Evolutionary conservation across 805 yeast genomes (phyloP), one percentile per base, ranked within the genome.

Genomic region (Ogataea minuta): DNA sequence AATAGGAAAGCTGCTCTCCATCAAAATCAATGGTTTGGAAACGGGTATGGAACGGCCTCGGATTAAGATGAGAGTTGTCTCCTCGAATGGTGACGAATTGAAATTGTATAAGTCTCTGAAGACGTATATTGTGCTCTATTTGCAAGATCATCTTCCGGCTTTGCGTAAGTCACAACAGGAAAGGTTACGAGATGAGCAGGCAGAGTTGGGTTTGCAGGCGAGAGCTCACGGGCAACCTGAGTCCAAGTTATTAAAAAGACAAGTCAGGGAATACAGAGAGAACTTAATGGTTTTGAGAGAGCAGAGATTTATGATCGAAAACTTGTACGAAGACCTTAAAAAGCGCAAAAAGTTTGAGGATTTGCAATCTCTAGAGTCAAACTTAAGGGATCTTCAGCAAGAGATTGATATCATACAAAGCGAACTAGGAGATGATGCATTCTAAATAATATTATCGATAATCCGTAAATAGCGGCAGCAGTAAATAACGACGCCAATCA

Each of bases 211-310:
- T 32, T n/a, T 15, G 12, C 43, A 36, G 26, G 23, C 21, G 10
- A 23, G 35, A n/a, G 25, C 31, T 2, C 17, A 20, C 10, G 27
- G 17, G 19, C 20, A 14, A 9, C 25, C 19, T 2, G 35, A 68
- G 3, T 36, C 36, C 6, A 59, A 59, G 19, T 52, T 74, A 2
- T 70, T 80, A 4, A 71, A 74, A 50, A 64, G 60, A 35, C 74
- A 80, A 46, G 73, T 84, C 8, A 69, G 89, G 29, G 71, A 71
- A 34, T 62, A 70, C 19, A 63, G 93, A 31, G 91, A 88, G 49
- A 81, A 83, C 48, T 63, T 90, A 42, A 84, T 90, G 83, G 96
- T 91, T 9, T 63, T 88, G 54, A 82, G 82, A 44, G 98, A 90
- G 56, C 98, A 90, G 53, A 70, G 72, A 50, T 90, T 76, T 49